Conservation (phyloP, 345 rosid genomes). For the Citropsis articulata region DNA sequence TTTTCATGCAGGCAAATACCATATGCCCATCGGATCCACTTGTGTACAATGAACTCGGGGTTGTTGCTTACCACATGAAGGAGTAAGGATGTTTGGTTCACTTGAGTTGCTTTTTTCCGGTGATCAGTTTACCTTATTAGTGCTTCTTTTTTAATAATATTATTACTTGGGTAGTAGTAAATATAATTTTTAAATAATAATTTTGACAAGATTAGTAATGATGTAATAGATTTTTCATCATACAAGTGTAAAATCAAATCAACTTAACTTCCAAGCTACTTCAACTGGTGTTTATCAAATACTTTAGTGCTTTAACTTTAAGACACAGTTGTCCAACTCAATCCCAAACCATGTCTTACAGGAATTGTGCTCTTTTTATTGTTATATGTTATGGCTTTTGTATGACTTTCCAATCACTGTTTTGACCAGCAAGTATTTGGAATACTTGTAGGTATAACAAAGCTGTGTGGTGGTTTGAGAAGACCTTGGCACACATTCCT, state of each 20-base stretch:
- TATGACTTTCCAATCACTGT: background rate
- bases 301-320: no score
- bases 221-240: no score
- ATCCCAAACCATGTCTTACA: no score
- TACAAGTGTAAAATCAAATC: no score
- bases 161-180: background rate
- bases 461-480: conserved; percentile 84
- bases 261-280: no score
- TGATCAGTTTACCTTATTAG: background rate
- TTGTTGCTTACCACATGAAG: conserved; percentile 93
- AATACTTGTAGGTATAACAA: conserved; percentile 71
- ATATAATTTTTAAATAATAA: no score
- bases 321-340: no score
- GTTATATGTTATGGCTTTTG: background rate
- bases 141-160: background rate
- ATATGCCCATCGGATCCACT: conserved; percentile 93
- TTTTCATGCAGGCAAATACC: conserved; percentile 88
- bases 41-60: conserved; percentile 93
- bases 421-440: conserved; percentile 9
- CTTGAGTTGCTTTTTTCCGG: background rate
- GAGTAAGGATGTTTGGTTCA: conserved; percentile 56
- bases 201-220: no score
- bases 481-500: conserved; percentile 79
- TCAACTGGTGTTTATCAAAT: no score
- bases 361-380: background rate